Evolutionary conservation across 176 grass and related monocot genomes (phyloP), one percentile per base, ranked within the genome.

Genomic region (Eragrostis nindensis): DNA sequence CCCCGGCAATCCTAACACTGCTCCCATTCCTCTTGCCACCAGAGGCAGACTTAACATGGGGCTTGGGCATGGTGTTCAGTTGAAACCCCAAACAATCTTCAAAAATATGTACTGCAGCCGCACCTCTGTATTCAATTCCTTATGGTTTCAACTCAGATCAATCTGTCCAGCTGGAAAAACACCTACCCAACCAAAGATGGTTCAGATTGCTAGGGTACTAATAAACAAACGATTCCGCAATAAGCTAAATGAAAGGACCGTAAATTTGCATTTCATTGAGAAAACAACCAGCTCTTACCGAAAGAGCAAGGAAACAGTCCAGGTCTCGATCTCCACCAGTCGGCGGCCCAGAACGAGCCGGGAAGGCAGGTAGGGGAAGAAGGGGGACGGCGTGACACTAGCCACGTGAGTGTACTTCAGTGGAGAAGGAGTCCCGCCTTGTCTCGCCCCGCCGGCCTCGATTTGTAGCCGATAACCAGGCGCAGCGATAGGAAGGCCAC

Each of bases 11-110:
- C 27, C 81, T 71, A 15, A 17, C 10, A 3, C 70, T 68, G 25
- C 77, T 42, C 55, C 54, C 50, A 68, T 59, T 71, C 47, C 77
- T 91, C 63, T 66, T 80, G 16, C 75, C 48, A 47, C 62, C 46
- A 67, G 62, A 1, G 29, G 30, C 46, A 36, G 62, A 6, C 19
- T 66, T 78, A 16, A 40, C 2, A n/a, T 88, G 49, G 13, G 62
- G 10, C 76, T 67, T 21, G 24, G 55, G 55, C 55, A 53, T 8
- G 29, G 25, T 19, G 0, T 49, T 50, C 26, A 25, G 45, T 39
- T 32, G 44, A 75, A 19, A 40, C 5, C 38, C 12, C 10, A 27
- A 61, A 60, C 0, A 26, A 27, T 0, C 5, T 26, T 38, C 26
- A 2, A 38, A 8, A 61, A 46, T 43, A 17, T 57, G n/a, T 5